Base-by-base conservation (phyloP, 1,284 basidiomycete genomes). In the Cronartium quercuum region DNA sequence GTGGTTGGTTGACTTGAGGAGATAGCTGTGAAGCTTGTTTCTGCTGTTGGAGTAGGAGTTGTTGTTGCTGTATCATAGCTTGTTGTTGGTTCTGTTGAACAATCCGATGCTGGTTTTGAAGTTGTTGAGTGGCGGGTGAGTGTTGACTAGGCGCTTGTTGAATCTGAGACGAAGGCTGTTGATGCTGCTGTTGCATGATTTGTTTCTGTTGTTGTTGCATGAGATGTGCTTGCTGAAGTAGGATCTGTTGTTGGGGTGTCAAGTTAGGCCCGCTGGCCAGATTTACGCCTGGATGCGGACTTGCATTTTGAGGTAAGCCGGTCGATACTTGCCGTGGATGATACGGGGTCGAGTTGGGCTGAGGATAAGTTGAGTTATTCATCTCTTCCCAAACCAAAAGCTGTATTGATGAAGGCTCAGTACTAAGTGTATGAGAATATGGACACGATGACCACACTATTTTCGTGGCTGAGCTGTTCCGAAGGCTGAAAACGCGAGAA, bases 191-290 rank as follows among this genome's bases (percentile, higher is more conserved):
- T 51, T 51, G 47, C 24, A 51, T 6, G 12, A 51, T 51, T 12
- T 15, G 18, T 29, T 29, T 29, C 34, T 60, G 57, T 47, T 44
- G 67, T 69, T 70, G 58, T 62, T 63, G 68, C 13, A 15, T 70
- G 21, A 63, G 29, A 21, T 34, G 58, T n/a, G 60, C 57, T 38
- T 58, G 51, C 13, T 47, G 55, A 29, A 37, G 55, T n/a, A 34
- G 15, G 21, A 24, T n/a, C 24, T 34, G 35, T 61, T 34, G 58
- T 51, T 51, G 47, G 6, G 47, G 47, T 51, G 47, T 51, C 24
- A 51, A 51, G 47, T n/a, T 47, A 12, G 47, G 18, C 18, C 47
- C 24, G 24, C 18, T 6, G 47, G 18, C 24, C 13, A 51, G 24
- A 21, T 51, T 51, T 13, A 51, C 18, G 24, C 47, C 47, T 9